These are phyloP conservation scores for Arthrobotrys pseudoclavata DNA, from an alignment of 2,329 filamentous ascomycete genomes.

Conservation along the genomic window DNA sequence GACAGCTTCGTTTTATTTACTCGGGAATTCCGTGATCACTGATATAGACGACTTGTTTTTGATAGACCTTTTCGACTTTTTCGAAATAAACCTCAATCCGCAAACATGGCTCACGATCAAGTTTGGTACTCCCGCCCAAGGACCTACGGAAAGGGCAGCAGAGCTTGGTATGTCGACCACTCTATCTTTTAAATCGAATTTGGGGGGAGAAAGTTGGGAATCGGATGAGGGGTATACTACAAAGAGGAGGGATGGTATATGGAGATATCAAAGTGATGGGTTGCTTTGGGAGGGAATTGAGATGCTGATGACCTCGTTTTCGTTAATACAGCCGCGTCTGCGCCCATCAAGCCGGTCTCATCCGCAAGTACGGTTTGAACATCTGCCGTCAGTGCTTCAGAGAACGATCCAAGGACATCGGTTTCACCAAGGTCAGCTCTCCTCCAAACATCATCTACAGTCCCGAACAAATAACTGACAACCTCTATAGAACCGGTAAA, in stretches of 20 bases:
- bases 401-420: constrained; percentile 80
- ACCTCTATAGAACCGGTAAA: constrained; percentile 52
- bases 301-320: constrained; percentile 61
- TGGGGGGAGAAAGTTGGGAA: constrained; percentile 35
- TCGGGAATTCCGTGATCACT: constrained; percentile 24
- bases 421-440: constrained; percentile 74
- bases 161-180: constrained; percentile 80
- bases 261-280: constrained; percentile 4
- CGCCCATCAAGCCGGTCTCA: constrained; percentile 98
- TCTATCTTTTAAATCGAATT: constrained; percentile 36
- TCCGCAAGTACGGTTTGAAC: constrained; percentile 99
- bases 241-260: not conserved
- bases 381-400: constrained; percentile 85
- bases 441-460: not conserved
- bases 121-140: constrained; percentile 99
- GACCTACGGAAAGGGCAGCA: constrained; percentile 96
- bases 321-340: constrained; percentile 76
- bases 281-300: constrained; percentile 16
- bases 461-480: constrained; percentile 24
- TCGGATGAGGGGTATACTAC: constrained; percentile 41
- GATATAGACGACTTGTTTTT: constrained; percentile 3
- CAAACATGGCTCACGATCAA: constrained; percentile 89
- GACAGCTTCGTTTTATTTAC: not conserved
- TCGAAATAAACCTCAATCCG: constrained; percentile 63
- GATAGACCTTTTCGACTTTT: constrained; percentile 58